These are phyloP conservation scores for Ophiostoma populinum DNA, from an alignment of 2,329 filamentous ascomycete species.

Conservation along the genomic window DNA sequence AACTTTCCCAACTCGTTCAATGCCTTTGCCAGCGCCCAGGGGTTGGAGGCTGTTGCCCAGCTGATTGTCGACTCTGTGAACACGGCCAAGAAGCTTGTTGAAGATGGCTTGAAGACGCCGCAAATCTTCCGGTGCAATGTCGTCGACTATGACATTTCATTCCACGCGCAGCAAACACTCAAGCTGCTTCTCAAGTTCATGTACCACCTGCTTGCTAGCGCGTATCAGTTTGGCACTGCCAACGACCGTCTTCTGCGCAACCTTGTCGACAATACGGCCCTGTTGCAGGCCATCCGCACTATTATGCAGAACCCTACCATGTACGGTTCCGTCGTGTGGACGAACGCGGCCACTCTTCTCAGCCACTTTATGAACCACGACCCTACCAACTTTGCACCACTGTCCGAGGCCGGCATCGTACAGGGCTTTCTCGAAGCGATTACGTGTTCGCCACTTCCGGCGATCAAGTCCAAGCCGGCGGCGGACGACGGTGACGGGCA, in stretches of 20 bases:
- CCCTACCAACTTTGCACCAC: constrained; percentile 89
- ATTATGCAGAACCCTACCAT: constrained; percentile 64
- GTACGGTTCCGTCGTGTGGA: constrained; percentile 93
- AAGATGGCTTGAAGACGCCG: constrained; percentile 54
- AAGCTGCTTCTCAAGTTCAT: constrained; percentile 93
- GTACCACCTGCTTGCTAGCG: constrained; percentile 82
- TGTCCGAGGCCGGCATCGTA: constrained; percentile 84
- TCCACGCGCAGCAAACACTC: constrained; percentile 81
- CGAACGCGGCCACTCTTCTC: constrained; percentile 76
- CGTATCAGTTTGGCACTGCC: constrained; percentile 41
- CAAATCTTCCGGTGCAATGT: constrained; percentile 54
- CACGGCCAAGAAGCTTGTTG: constrained; percentile 47
- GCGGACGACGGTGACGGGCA: background rate
- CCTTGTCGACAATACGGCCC: constrained; percentile 76
- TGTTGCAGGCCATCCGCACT: constrained; percentile 60
- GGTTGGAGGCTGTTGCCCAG: constrained; percentile 79
- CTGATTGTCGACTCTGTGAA: constrained; percentile 66
- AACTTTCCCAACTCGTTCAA: constrained; percentile 71
- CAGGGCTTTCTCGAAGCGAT: constrained; percentile 72
- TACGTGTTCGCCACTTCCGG: constrained; percentile 33
- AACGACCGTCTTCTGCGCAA: constrained; percentile 85
- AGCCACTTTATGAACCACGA: constrained; percentile 98
- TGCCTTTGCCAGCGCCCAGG: constrained; percentile 63
- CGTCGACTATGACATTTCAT: constrained; percentile 87
- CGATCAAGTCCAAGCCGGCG: background rate